Percentiles rank a stretch among this genome's conserved stretches.
Evolutionary conservation across 2,329 filamentous ascomycete species (phyloP).

Genomic region (Pezicula carpinea): DNA sequence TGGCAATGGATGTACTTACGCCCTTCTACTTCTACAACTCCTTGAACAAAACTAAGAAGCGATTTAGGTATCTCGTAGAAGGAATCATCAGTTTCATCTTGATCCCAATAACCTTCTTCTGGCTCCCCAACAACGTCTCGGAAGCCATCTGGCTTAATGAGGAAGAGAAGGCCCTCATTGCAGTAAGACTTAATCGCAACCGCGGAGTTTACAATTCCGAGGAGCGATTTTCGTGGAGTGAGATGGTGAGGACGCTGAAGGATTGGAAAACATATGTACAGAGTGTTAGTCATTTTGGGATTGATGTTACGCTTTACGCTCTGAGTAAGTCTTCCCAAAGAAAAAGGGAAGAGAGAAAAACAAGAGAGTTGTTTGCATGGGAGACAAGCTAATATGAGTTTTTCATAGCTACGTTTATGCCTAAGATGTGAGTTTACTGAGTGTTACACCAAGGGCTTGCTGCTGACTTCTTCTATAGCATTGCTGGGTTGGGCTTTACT

Average conservation of each 20-base stretch:
- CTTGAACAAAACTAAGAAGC: background rate
- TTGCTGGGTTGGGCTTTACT: conserved; percentile 3
- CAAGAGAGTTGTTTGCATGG: no score
- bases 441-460: no score
- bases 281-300: conserved; percentile 3
- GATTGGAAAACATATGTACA: conserved; percentile 2
- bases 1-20: conserved; percentile 3
- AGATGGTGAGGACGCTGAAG: background rate
- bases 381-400: background rate
- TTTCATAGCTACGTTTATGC: conserved; percentile 2
- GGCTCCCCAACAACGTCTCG: conserved; percentile 1
- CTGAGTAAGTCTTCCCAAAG: conserved; percentile 1
- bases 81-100: conserved; percentile 1
- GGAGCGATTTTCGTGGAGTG: background rate
- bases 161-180: background rate
- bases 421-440: conserved; percentile 1
- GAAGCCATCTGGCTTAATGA: conserved; percentile 1
- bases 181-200: background rate
- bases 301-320: conserved; percentile 3
- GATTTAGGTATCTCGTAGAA: background rate
- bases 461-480: background rate
- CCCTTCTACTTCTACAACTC: background rate
- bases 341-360: no score
- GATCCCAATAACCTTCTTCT: conserved; percentile 1
- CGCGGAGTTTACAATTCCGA: background rate